Evolutionary conservation across 208 protist genomes (phyloP), one percentile per base, ranked within the genome.

Genomic region (Leishmania guyanensis): DNA sequence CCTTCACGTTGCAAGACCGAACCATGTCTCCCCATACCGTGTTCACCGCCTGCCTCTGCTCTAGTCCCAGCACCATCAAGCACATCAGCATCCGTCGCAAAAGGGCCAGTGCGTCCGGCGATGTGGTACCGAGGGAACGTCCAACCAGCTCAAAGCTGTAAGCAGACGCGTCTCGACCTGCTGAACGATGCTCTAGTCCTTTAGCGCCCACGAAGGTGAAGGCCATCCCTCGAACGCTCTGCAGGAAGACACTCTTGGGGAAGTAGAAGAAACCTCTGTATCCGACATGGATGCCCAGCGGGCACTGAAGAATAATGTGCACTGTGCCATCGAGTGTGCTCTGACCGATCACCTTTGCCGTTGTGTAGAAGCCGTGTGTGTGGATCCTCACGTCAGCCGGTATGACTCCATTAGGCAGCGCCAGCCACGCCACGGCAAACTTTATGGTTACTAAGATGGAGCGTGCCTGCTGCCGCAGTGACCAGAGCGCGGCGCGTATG

Each of bases 291-390:
- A 26, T 36, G 58, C 94, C 94, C 73, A 97, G 93, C 60, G 92
- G 94, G 22, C 83, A 85, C 82, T 96, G 92, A 50, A 93, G 82
- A 78, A 97, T 93, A n/a, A 95, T 82, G 72, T 92, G 88, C 36
- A 89, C 80, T n/a, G 82, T 90, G 73, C 91, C 92, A 65, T 90
- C 76, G 5, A 91, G 84, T 3, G 86, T 80, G 43, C 76, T 84
- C 83, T 95, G 91, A 8, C 94, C 94, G 33, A 96, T 86, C 33
- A 95, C 79, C 86, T 96, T 96, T 43, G 92, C 85, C 1, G 89
- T 91, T 39, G 94, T 97, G 80, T 88, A 90, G 84, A 97, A 94
- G 17, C 87, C 84, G 29, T 88, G 81, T 53, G 76, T 77, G 65
- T 82, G 76, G 75, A 74, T 36, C 29, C 62, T 74, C 51, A 53